Evolutionary conservation across 176 grass and related monocot species (phyloP), one percentile per base, ranked within the genome.

Genomic region (Triticum timopheevii): DNA sequence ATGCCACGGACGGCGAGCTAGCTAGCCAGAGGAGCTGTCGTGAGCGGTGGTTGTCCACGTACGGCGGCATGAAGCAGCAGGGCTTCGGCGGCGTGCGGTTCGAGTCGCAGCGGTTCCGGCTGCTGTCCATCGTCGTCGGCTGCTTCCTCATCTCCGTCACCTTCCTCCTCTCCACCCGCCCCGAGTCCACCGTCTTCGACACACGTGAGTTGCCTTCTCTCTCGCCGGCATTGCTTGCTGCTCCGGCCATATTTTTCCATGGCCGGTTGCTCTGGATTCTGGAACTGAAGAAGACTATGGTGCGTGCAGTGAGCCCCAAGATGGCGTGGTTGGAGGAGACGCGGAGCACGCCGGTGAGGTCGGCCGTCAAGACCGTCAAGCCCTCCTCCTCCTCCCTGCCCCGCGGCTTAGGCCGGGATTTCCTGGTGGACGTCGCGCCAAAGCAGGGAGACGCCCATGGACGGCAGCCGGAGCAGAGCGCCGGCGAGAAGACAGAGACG

Each of bases 151-250:
- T 99, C 82, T 86, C 88, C 23, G 13, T 93, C 76, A 90, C 94
- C 69, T 98, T 94, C 78, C 90, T 98, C 67, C 89, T 96, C 39
- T 88, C 92, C 52, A 91, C 93, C 42, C 93, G 88, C 61, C 94
- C 93, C n/a, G 90, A 82, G 23, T 24, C 84, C 80, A 49, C 80
- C 64, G 83, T 58, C 70, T 73, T 91, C 71, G 12, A 82, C 73
- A 91, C 76, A 12, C 9, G 96, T 95, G 79, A 69, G 87, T 83
- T 27, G 25, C 25, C 25, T 27, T 25, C 2, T 2, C 40, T 27
- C 40, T 52, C 17, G 30, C 24, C 16, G 12, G 52, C 76, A 78
- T 78, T 67, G 58, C 7, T 56, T 27, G 16, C 31, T 19, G 67
- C 68, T 38, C 68, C 47, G 74, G 44, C 25, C 72, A 50, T 50